phyloP scores from a whole-genome alignment of 305 asterid species.

The Solanum hybrid region DNA sequence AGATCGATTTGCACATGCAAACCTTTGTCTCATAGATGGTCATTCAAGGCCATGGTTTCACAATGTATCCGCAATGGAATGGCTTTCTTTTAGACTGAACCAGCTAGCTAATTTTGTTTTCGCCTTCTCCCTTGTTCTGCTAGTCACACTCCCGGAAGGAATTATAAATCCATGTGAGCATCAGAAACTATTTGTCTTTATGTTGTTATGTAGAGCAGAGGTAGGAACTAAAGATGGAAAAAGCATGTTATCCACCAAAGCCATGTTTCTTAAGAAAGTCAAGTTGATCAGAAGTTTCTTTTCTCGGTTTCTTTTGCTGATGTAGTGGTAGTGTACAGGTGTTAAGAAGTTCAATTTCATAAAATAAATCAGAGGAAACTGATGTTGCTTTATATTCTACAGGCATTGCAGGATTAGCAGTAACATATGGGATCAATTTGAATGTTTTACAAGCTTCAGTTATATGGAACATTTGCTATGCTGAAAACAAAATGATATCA shows the following conservation, averaged over 20 bases:
- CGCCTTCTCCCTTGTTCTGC: slow-evolving; percentile 76
- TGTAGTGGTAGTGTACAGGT: not conserved
- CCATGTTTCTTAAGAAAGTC: not conserved
- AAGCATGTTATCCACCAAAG: not conserved
- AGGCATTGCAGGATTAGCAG: slow-evolving; percentile 98
- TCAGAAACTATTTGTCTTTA: not conserved
- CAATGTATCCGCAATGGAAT: slow-evolving; percentile 89
- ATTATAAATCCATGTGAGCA: slow-evolving; percentile 80
- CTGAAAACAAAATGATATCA: slow-evolving; percentile 95
- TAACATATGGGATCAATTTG: slow-evolving; percentile 90
- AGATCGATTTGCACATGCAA: slow-evolving; percentile 61
- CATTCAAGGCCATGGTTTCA: slow-evolving; percentile 97
- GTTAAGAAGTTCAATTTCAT: not conserved
- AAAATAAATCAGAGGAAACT: not conserved
- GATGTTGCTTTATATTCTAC: slow-evolving; percentile 12
- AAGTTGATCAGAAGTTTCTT: not conserved
- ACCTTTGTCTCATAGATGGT: slow-evolving; percentile 73
- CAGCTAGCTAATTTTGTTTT: slow-evolving; percentile 86
- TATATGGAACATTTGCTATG: slow-evolving; percentile 93
- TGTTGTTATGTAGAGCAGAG: not conserved
- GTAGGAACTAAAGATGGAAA: not conserved
- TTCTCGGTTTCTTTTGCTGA: not conserved
- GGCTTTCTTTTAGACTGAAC: slow-evolving; percentile 90
- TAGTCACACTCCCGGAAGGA: slow-evolving; percentile 93
- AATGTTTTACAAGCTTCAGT: slow-evolving; percentile 85